phyloP scores from a whole-genome alignment of 805 yeast genomes.

The Cyberlindnera nakhonratchasimensis region DNA sequence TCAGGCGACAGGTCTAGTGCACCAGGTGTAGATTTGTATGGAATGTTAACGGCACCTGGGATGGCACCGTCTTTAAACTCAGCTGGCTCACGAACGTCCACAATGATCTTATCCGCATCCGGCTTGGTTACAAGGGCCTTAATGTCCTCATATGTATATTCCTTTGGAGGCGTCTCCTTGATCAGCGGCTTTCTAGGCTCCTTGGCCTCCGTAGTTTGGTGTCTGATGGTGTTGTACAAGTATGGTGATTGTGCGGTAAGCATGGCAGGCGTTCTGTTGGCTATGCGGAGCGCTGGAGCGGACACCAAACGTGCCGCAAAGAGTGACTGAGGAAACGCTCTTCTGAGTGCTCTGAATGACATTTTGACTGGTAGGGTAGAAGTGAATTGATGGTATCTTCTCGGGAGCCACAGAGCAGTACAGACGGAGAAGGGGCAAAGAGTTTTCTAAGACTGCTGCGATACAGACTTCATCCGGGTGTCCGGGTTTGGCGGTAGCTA shows the following conservation, averaged over 20 bases:
- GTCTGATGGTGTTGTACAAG: slow-evolving; percentile 8
- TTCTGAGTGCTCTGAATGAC: slow-evolving; percentile 9
- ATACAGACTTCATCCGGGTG: no score
- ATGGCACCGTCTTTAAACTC: slow-evolving; percentile 71
- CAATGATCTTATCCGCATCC: slow-evolving; percentile 50
- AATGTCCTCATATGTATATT: slow-evolving; percentile 51
- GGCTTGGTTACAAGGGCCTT: slow-evolving; percentile 42
- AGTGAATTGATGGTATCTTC: neutral
- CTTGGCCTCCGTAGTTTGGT: slow-evolving; percentile 12
- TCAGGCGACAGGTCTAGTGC: slow-evolving; percentile 78
- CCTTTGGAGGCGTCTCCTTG: slow-evolving; percentile 26
- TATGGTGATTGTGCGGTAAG: neutral
- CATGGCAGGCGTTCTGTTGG: no score
- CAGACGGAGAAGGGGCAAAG: no score
- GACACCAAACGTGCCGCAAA: slow-evolving; percentile 1
- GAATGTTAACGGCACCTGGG: slow-evolving; percentile 83
- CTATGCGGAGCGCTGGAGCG: neutral
- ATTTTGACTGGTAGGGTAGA: neutral
- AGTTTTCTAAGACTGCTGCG: no score
- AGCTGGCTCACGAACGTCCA: slow-evolving; percentile 91
- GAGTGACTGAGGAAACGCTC: slow-evolving; percentile 5
- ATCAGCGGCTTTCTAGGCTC: neutral
- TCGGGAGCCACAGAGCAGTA: no score
- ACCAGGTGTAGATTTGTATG: slow-evolving; percentile 88
- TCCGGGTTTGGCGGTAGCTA: neutral